Evolutionary conservation across 2,329 filamentous ascomycete species (phyloP).

Genomic region (Ascochyta viciae-villosae): DNA sequence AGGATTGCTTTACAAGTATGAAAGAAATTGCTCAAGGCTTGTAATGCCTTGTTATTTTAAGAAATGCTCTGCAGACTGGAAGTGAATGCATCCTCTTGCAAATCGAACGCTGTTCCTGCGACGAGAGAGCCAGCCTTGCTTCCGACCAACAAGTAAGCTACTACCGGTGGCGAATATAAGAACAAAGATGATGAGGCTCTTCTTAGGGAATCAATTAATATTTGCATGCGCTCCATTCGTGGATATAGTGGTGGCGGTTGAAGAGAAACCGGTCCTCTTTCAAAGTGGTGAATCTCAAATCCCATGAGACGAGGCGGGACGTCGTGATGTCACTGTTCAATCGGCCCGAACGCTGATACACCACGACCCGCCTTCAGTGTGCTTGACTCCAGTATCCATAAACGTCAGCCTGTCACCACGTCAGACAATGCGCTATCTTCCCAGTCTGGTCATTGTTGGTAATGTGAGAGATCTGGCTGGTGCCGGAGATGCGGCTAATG

Average conservation of each 20-base stretch:
- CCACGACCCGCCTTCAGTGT: not conserved
- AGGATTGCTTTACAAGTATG: too few species aligned
- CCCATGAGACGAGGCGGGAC: not conserved
- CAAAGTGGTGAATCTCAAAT: not conserved
- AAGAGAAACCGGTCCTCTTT: not conserved
- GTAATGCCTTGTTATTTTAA: too few species aligned
- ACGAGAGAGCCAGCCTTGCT: too few species aligned
- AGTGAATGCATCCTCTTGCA: too few species aligned
- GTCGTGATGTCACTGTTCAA: conserved; percentile 9
- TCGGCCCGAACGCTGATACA: conserved; percentile 2
- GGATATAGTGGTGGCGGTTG: not conserved
- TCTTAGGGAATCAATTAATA: not conserved
- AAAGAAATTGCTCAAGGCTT: too few species aligned
- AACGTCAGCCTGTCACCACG: conserved; percentile 12
- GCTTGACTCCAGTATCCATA: conserved; percentile 1
- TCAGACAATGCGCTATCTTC: conserved; percentile 19
- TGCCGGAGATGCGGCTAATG: conserved; percentile 13
- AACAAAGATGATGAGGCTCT: not conserved
- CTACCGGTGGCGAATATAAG: not conserved
- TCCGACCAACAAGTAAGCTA: not conserved
- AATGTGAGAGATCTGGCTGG: conserved; percentile 22
- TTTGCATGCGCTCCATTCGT: not conserved
- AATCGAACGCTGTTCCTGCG: too few species aligned
- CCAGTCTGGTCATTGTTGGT: conserved; percentile 16
- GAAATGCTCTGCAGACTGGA: too few species aligned